Evolutionary conservation across 2,329 filamentous ascomycete species (phyloP).

Genomic region (Curvularia sp.): DNA sequence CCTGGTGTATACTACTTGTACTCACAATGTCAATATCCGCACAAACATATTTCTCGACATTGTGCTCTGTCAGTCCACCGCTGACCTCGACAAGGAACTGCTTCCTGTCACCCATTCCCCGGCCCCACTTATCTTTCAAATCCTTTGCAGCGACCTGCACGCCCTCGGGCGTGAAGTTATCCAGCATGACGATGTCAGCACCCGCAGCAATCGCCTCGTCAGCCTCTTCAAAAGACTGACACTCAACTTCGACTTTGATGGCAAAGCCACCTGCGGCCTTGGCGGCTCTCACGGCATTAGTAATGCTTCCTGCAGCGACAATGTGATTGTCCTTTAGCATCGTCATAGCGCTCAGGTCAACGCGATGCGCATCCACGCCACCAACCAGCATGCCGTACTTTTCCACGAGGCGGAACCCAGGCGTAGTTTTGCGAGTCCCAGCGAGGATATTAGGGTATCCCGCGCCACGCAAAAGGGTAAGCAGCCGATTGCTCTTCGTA

Average conservation of each 20-base stretch:
- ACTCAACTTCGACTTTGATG: conserved; percentile 95
- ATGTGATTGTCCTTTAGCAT: conserved; percentile 99
- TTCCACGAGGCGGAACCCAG: conserved; percentile 92
- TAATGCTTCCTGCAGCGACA: conserved; percentile 85
- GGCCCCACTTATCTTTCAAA: conserved; percentile 79
- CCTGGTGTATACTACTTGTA: conserved; percentile 96
- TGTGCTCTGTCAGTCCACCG: conserved; percentile 84
- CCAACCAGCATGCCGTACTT: conserved; percentile 98
- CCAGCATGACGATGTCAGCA: conserved; percentile 95
- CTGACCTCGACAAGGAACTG: conserved; percentile 87
- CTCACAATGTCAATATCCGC: conserved; percentile 93
- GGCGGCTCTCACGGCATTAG: conserved; percentile 82
- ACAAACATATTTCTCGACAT: conserved; percentile 80
- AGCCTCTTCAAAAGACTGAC: conserved; percentile 84
- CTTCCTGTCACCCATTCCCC: conserved; percentile 65
- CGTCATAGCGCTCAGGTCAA: conserved; percentile 89
- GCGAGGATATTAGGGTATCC: conserved; percentile 87
- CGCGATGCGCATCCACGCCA: conserved; percentile 87
- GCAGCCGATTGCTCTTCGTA: conserved; percentile 63
- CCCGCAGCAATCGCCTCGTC: conserved; percentile 90
- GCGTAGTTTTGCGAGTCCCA: conserved; percentile 95
- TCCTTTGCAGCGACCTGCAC: conserved; percentile 76
- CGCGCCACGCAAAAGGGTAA: conserved; percentile 61
- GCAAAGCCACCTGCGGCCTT: conserved; percentile 86
- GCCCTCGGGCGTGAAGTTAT: conserved; percentile 87